Evolutionary conservation across 208 protist genomes (phyloP).

Genomic region (Phytomonas francai): DNA sequence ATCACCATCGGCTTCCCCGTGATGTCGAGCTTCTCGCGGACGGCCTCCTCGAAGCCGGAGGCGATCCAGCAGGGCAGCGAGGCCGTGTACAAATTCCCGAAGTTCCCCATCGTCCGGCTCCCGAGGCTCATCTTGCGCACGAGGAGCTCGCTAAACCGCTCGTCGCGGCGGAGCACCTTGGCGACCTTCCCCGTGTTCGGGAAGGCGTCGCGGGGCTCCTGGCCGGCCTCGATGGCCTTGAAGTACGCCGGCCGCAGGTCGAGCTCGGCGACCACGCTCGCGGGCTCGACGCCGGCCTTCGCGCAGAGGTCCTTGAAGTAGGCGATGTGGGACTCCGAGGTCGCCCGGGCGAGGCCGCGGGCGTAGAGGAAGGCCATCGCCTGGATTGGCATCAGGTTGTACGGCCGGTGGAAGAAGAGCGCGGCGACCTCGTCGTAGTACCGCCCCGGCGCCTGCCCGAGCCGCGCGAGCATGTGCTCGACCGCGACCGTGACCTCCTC

Average conservation of each 20-base stretch:
- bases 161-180: conserved; percentile 73
- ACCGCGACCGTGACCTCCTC: conserved; percentile 82
- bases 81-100: conserved; percentile 89
- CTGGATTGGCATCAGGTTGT: conserved; percentile 91
- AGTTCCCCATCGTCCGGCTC: conserved; percentile 77
- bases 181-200: conserved; percentile 66
- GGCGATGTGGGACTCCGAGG: conserved; percentile 50
- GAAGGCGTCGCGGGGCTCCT: conserved; percentile 69
- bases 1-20: conserved; percentile 83
- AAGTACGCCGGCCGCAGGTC: conserved; percentile 65
- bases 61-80: conserved; percentile 87
- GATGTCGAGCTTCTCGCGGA: conserved; percentile 73
- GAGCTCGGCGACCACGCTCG: conserved; percentile 53
- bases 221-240: conserved; percentile 60
- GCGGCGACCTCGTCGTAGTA: conserved; percentile 83
- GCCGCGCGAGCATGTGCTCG: conserved; percentile 78
- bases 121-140: conserved; percentile 84
- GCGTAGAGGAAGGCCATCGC: conserved; percentile 86
- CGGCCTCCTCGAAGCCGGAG: conserved; percentile 83
- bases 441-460: conserved; percentile 48
- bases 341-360: conserved; percentile 70
- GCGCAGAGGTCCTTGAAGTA: conserved; percentile 64
- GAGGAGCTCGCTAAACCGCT: conserved; percentile 69
- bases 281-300: conserved; percentile 39
- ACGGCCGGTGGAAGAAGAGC: conserved; percentile 89